phyloP scores from a whole-genome alignment of 1,284 basidiomycete species.

The Volvariella surrecta region DNA sequence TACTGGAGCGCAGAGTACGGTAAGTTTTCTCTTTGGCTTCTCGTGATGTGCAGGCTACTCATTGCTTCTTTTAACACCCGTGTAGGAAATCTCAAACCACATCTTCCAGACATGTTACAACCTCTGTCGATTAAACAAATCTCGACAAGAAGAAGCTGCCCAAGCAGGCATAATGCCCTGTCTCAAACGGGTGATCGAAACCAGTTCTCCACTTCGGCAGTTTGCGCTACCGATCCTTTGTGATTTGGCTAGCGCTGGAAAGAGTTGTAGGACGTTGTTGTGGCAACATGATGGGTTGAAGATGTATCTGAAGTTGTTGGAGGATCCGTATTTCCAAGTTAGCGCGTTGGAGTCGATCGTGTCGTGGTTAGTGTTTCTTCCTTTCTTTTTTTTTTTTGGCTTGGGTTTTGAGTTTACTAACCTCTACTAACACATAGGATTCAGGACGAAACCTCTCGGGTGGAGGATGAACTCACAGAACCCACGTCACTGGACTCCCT shows the following conservation, averaged over 20 bases:
- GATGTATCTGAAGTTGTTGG: constrained; percentile 80
- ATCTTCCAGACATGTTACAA: constrained; percentile 95
- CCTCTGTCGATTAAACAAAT: constrained; percentile 89
- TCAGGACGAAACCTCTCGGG: constrained; percentile 89
- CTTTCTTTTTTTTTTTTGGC: neutral
- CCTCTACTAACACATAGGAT: constrained; percentile 42
- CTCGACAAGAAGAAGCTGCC: constrained; percentile 93
- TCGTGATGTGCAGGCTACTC: neutral
- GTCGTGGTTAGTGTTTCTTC: constrained; percentile 66
- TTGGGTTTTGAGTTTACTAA: constrained; percentile 5
- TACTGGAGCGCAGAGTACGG: constrained; percentile 74
- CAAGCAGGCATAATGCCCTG: constrained; percentile 91
- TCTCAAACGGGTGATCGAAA: constrained; percentile 80
- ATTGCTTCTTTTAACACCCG: constrained; percentile 5
- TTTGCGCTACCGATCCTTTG: constrained; percentile 96
- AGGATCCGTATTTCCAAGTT: constrained; percentile 95
- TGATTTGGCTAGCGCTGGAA: constrained; percentile 89
- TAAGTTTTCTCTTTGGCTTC: constrained; percentile 30
- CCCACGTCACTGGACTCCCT: constrained; percentile 63
- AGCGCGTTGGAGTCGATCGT: constrained; percentile 87
- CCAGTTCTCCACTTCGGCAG: constrained; percentile 87
- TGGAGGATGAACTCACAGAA: constrained; percentile 84
- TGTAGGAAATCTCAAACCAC: constrained; percentile 86
- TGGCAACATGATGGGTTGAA: constrained; percentile 84
- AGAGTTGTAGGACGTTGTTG: constrained; percentile 78